Conservation (phyloP, 257 asterid species). For the Solanum clarkiae region DNA sequence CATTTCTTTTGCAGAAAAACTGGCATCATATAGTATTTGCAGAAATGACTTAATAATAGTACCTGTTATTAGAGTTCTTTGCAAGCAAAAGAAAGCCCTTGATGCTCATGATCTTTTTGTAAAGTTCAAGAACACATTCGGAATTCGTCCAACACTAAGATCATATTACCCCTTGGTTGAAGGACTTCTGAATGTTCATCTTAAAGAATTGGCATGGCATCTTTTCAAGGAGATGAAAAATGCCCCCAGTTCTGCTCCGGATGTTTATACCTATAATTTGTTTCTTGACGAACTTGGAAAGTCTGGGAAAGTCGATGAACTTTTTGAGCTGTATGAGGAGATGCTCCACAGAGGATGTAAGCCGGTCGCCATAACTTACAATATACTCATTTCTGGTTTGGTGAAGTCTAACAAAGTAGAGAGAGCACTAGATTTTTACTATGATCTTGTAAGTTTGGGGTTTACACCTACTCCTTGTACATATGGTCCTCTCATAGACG, state of each 20-base stretch:
- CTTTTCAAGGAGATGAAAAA: constrained; percentile 60
- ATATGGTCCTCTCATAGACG: constrained; percentile 90
- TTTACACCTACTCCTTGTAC: constrained; percentile 90
- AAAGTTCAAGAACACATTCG: constrained; percentile 37
- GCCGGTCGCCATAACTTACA: constrained; percentile 65
- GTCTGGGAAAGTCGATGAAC: constrained; percentile 54
- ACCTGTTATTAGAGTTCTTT: constrained; percentile 45
- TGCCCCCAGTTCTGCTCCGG: constrained; percentile 44
- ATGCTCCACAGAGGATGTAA: constrained; percentile 58
- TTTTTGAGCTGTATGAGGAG: constrained; percentile 55
- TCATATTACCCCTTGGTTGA: constrained; percentile 50
- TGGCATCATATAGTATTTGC: constrained; percentile 53
- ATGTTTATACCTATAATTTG: constrained; percentile 65
- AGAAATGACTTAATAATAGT: constrained; percentile 50
- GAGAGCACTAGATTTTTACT: constrained; percentile 61
- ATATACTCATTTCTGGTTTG: constrained; percentile 76
- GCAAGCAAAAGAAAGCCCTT: constrained; percentile 62
- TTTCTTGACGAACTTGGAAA: constrained; percentile 80
- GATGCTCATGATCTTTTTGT: constrained; percentile 49
- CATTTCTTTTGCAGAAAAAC: constrained; percentile 47
- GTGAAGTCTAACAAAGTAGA: constrained; percentile 58
- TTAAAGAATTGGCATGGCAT: constrained; percentile 51
- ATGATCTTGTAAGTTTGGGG: constrained; percentile 68
- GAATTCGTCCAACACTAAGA: constrained; percentile 37
- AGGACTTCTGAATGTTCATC: constrained; percentile 69